Evolutionary conservation across 31 red algal genomes (phyloP).

Genomic region (Bonnemaisonia californica): DNA sequence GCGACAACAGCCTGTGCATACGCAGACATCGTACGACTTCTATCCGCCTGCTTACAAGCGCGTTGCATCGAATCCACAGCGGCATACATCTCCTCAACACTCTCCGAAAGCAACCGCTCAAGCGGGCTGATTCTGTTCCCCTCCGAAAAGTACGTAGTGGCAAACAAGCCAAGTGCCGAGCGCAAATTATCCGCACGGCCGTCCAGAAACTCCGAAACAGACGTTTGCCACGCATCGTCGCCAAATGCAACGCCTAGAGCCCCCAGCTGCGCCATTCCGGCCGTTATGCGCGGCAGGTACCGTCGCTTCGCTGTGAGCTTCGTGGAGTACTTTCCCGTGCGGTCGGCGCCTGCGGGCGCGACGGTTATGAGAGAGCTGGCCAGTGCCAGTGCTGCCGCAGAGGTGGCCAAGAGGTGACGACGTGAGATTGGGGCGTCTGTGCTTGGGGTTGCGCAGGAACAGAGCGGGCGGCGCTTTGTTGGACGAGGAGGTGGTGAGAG

Average conservation of each 20-base stretch:
- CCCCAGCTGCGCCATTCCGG: conserved; percentile 21
- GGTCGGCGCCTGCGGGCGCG: conserved; percentile 55
- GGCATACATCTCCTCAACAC: not conserved
- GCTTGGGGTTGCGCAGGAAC: no score
- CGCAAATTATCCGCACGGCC: conserved; percentile 26
- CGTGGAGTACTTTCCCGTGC: conserved; percentile 84
- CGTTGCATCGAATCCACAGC: not conserved
- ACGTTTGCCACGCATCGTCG: conserved; percentile 1
- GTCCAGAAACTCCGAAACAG: not conserved
- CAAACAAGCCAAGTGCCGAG: conserved; percentile 56
- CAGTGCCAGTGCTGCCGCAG: not conserved
- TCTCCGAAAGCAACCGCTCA: conserved; percentile 36
- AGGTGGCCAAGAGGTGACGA: not conserved
- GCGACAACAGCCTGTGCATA: not conserved
- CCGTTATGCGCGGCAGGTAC: conserved; percentile 72
- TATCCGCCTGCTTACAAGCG: not conserved
- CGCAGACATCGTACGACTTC: not conserved
- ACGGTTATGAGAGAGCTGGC: not conserved
- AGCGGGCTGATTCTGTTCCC: conserved; percentile 58
- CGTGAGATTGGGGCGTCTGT: not conserved
- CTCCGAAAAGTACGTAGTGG: conserved; percentile 75
- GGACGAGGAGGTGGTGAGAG: no score
- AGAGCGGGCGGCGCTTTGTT: no score
- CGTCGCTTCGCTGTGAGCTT: conserved; percentile 83
- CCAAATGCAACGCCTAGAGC: conserved; percentile 2